phyloP scores from a whole-genome alignment of 225 moss, liverwort and hornwort species.

The Polytrichum formosum region DNA sequence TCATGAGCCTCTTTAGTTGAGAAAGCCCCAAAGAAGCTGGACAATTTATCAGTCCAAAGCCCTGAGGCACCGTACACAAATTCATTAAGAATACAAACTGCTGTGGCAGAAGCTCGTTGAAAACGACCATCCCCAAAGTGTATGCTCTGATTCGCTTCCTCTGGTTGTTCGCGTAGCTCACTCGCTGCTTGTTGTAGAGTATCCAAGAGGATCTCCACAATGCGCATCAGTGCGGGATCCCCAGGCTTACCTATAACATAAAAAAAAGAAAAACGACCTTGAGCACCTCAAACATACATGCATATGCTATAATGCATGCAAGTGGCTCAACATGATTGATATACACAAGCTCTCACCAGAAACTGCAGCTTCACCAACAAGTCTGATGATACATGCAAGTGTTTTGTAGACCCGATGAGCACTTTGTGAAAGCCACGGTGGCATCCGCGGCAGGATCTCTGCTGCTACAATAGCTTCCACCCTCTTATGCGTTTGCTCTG shows the following conservation, averaged over 20 bases:
- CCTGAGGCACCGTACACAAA: constrained; percentile 84
- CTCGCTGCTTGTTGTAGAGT: constrained; percentile 55
- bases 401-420: constrained; percentile 59
- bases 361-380: constrained; percentile 75
- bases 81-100: constrained; percentile 78
- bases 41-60: constrained; percentile 57
- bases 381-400: constrained; percentile 73
- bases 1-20: constrained; percentile 20
- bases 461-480: constrained; percentile 31
- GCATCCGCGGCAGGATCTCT: constrained; percentile 75
- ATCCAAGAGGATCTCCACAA: constrained; percentile 67
- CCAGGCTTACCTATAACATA: constrained; percentile 49
- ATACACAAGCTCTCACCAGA: constrained; percentile 41
- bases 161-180: constrained; percentile 31
- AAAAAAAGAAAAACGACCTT: neutral
- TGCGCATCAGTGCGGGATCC: constrained; percentile 54
- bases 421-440: constrained; percentile 72
- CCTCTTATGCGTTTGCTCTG: constrained; percentile 40
- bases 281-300: neutral
- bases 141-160: constrained; percentile 16
- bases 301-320: too few relatives aligned
- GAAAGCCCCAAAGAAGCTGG: constrained; percentile 43
- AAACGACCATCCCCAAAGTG: constrained; percentile 49
- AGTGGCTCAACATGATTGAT: too few relatives aligned
- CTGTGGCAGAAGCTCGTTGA: constrained; percentile 76